Evolutionary conservation across 306 rosid species (phyloP), one percentile per base, ranked within the genome.

Genomic region (Phaseolus lunatus): DNA sequence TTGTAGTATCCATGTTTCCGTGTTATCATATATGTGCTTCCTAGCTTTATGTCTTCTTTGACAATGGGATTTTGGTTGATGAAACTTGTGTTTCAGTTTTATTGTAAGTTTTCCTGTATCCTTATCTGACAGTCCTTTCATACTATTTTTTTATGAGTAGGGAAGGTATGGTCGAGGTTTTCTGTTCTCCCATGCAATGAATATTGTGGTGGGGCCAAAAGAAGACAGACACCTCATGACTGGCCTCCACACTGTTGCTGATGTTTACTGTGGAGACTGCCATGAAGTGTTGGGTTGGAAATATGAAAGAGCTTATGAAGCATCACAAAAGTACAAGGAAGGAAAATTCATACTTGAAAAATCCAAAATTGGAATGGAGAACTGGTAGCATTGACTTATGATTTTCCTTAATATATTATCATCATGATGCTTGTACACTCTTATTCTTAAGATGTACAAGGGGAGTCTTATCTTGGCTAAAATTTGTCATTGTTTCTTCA

Each of bases 151-250:
- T 52, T 76, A n/a, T n/a, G 52, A 65, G 3, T 75, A 92, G 97
- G 97, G 97, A 79, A 89, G 89, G 84, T 78, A 89, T 66, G 95
- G 97, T 35, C 87, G 97, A 66, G 97, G 95, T 49, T 92, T 92
- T 77, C 86, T 92, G 86, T 92, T 92, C 86, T 88, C 97, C 66
- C 97, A 92, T 37, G 91, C 89, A 7, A 89, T 92, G 97, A 92
- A 89, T 70, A 45, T 92, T 39, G 81, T 77, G 9, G 81, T 85
- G 4, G 97, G 97, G 61, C 87, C 90, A 62, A 92, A 79, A 76
- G 97, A 92, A 79, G 97, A 92, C 69, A 80, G 97, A 53, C 89
- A 87, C 80, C 93, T 92, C 62, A 7, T 84, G 82, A 92, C 97
- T 16, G 95, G 97, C 65, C 95, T 92, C 62, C 97, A 92, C 73